Conservation (phyloP, 257 asterid species). For the Solanum habrochaites region DNA sequence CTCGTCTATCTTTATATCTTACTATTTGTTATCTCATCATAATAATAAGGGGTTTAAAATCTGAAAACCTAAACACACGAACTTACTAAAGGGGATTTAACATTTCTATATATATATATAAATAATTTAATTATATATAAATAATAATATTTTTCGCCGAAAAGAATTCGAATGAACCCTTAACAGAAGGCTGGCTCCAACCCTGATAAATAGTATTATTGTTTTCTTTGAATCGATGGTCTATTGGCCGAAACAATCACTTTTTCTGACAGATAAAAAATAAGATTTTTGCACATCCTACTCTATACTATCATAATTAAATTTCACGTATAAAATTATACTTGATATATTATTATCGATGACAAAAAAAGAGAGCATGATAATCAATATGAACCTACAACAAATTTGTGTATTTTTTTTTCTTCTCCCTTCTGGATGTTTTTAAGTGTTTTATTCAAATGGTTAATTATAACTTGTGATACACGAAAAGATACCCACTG, state of each 20-base stretch:
- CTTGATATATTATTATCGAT: not conserved
- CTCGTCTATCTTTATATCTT: not conserved
- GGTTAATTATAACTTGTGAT: not conserved
- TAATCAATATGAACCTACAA: not conserved
- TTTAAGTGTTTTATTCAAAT: not conserved
- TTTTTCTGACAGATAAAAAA: not conserved
- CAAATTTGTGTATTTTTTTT: not conserved
- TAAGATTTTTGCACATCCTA: not conserved
- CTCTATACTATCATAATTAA: rapidly evolving
- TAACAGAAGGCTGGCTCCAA: too few species aligned
- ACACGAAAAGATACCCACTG: not conserved
- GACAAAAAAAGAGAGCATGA: not conserved
- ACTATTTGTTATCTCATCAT: not conserved
- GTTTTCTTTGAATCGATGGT: not conserved
- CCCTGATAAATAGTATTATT: not conserved
- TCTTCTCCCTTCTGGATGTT: not conserved
- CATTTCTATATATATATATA: too few species aligned
- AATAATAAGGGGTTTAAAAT: too few species aligned
- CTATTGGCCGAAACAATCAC: not conserved
- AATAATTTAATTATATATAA: too few species aligned
- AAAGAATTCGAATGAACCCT: too few species aligned
- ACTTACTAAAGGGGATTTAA: too few species aligned
- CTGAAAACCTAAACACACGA: too few species aligned
- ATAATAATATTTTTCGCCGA: too few species aligned
- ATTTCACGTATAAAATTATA: not conserved